phyloP scores from a whole-genome alignment of 176 grass and related monocot species.

The Carex myosuroides region DNA sequence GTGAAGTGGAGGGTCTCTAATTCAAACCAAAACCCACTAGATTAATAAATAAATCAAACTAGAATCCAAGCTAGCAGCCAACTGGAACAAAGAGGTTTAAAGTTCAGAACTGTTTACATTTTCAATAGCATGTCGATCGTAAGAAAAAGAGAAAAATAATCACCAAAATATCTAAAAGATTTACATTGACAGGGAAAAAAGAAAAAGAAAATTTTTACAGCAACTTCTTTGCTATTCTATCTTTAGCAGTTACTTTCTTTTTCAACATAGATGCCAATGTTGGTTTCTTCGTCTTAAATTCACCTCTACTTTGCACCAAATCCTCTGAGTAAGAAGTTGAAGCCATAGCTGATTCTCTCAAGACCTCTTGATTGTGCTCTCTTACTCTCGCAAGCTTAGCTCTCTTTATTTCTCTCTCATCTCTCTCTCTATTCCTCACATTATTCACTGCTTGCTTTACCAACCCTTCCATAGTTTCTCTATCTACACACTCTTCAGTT shows the following conservation, averaged over 20 bases:
- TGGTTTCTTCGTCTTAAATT: slow-evolving; percentile 44
- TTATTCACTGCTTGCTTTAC: slow-evolving; percentile 58
- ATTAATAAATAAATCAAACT: background rate
- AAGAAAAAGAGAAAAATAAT: background rate
- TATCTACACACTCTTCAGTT: slow-evolving; percentile 21
- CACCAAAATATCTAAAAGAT: background rate
- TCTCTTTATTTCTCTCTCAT: slow-evolving; percentile 48
- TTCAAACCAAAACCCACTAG: background rate
- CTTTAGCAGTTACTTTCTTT: slow-evolving; percentile 76
- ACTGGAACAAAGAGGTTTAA: background rate
- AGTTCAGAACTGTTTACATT: background rate
- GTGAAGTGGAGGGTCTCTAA: background rate
- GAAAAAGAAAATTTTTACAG: slow-evolving; percentile 18
- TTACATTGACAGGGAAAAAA: slow-evolving; percentile 5
- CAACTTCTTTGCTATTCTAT: slow-evolving; percentile 76
- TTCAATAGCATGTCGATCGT: background rate
- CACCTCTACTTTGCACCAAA: slow-evolving; percentile 30
- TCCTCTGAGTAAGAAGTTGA: slow-evolving; percentile 62
- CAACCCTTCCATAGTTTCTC: slow-evolving; percentile 41
- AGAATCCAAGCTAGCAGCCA: background rate
- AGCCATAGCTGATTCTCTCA: slow-evolving; percentile 72
- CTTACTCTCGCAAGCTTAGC: slow-evolving; percentile 50
- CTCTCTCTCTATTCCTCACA: slow-evolving; percentile 50
- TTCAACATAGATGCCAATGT: slow-evolving; percentile 84
- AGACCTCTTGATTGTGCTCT: slow-evolving; percentile 76